Evolutionary conservation across 2,329 filamentous ascomycete species (phyloP).

Genomic region (Xylariaceae sp.): DNA sequence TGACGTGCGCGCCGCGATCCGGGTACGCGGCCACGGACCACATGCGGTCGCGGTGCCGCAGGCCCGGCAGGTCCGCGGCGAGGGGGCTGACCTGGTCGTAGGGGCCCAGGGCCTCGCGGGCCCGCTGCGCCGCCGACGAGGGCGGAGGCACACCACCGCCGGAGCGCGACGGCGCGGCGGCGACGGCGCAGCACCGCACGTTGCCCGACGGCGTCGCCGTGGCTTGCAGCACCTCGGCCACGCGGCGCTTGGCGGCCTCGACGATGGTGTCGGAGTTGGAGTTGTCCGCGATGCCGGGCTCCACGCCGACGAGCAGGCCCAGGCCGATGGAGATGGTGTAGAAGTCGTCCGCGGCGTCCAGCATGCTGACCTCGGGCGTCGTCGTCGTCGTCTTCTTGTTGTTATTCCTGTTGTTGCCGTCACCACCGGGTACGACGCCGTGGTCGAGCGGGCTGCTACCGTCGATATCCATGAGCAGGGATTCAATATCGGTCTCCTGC

Average conservation of each 20-base stretch:
- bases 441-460: too few relatives aligned
- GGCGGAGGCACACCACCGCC: background rate
- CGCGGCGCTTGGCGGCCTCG: background rate
- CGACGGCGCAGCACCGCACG: background rate
- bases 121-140: background rate
- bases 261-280: background rate
- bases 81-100: background rate
- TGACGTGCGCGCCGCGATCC: background rate
- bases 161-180: background rate
- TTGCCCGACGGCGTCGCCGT: background rate
- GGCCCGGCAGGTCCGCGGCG: slow-evolving; percentile 3
- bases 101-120: background rate
- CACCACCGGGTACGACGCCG: too few relatives aligned
- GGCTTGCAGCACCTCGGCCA: background rate
- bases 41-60: slow-evolving; percentile 8
- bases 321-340: too few relatives aligned
- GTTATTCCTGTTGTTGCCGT: too few relatives aligned
- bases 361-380: too few relatives aligned
- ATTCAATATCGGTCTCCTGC: too few relatives aligned
- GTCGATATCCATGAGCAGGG: too few relatives aligned
- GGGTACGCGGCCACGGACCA: slow-evolving; percentile 5
- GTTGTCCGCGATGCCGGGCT: background rate
- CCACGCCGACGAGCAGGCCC: too few relatives aligned
- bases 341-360: too few relatives aligned
- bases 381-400: too few relatives aligned